A percentile compares a stretch with the other conserved stretches of the same genome.
These are phyloP conservation scores for Saururus chinensis DNA, from an alignment of 164 flowering plant genomes.

Conservation along the genomic window DNA sequence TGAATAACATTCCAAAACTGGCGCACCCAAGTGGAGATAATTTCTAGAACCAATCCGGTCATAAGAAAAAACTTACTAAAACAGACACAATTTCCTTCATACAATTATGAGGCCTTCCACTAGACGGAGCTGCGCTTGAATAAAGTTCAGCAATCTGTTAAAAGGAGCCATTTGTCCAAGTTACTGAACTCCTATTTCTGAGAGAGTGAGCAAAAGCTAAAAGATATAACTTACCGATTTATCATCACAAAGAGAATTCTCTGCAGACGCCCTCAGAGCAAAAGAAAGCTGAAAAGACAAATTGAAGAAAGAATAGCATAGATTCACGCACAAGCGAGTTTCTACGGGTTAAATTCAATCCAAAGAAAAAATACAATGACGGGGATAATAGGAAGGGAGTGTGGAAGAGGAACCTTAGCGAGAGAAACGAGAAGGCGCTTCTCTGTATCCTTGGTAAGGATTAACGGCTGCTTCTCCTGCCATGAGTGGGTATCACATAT, in stretches of 20 bases:
- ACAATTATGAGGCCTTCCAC: constrained; percentile 10
- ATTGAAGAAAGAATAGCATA: too few relatives aligned
- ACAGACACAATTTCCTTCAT: constrained; percentile 18
- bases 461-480: constrained; percentile 17
- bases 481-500: not conserved
- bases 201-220: not conserved
- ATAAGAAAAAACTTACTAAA: constrained; percentile 28
- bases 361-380: not conserved
- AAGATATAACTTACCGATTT: too few relatives aligned
- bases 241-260: too few relatives aligned
- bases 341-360: not conserved
- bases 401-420: constrained; percentile 29
- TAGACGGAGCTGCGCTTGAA: not conserved
- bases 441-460: constrained; percentile 28
- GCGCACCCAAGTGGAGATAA: not conserved
- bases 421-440: constrained; percentile 41
- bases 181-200: not conserved
- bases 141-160: not conserved
- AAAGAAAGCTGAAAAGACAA: too few relatives aligned
- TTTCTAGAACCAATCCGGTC: too few relatives aligned
- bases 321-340: too few relatives aligned
- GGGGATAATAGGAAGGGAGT: not conserved
- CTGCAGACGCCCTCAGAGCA: too few relatives aligned
- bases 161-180: not conserved
- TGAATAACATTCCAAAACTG: not conserved